Percentiles rank a stretch among this genome's conserved stretches.
These are phyloP conservation scores for Macrophomina tecta DNA, from an alignment of 2,329 filamentous ascomycete genomes.

Conservation along the genomic window DNA sequence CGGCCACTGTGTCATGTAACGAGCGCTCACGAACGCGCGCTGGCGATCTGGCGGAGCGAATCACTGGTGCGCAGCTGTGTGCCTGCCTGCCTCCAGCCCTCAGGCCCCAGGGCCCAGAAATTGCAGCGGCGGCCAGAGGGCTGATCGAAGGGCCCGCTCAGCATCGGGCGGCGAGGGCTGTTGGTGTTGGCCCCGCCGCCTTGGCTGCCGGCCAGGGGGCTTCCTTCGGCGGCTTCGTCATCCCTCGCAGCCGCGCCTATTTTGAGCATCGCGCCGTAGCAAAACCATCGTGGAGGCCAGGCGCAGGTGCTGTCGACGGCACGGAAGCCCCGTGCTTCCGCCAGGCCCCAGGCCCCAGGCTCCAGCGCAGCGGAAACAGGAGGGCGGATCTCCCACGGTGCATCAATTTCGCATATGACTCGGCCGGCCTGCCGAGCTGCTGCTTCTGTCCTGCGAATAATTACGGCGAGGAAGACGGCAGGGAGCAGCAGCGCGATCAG, in stretches of 20 bases:
- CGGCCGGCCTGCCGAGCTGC: slow-evolving; percentile 23
- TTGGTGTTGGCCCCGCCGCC: background rate
- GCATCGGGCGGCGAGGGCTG: no score
- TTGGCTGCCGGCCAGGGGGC: slow-evolving; percentile 5
- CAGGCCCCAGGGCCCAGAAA: slow-evolving; percentile 16
- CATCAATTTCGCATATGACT: slow-evolving; percentile 22
- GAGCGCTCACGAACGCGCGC: slow-evolving; percentile 11
- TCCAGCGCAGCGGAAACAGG: slow-evolving; percentile 19
- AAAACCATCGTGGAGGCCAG: slow-evolving; percentile 22
- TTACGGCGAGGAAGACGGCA: slow-evolving; percentile 11
- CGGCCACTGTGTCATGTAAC: slow-evolving; percentile 27
- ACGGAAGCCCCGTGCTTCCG: slow-evolving; percentile 24
- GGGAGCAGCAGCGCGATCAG: slow-evolving; percentile 21
- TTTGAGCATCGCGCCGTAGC: slow-evolving; percentile 16
- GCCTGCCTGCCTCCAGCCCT: background rate
- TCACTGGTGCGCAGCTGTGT: background rate
- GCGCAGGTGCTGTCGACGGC: background rate
- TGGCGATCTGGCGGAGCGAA: slow-evolving; percentile 15
- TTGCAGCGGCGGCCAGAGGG: background rate
- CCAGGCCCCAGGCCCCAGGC: background rate
- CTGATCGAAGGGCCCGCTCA: background rate
- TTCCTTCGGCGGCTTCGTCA: slow-evolving; percentile 16
- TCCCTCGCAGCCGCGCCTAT: slow-evolving; percentile 22
- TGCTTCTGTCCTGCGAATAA: slow-evolving; percentile 2
- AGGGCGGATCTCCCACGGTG: slow-evolving; percentile 20